Percentiles rank a stretch among this genome's conserved stretches.
Evolutionary conservation across 1,284 basidiomycete genomes (phyloP).

Genomic region (Mycena sp.): DNA sequence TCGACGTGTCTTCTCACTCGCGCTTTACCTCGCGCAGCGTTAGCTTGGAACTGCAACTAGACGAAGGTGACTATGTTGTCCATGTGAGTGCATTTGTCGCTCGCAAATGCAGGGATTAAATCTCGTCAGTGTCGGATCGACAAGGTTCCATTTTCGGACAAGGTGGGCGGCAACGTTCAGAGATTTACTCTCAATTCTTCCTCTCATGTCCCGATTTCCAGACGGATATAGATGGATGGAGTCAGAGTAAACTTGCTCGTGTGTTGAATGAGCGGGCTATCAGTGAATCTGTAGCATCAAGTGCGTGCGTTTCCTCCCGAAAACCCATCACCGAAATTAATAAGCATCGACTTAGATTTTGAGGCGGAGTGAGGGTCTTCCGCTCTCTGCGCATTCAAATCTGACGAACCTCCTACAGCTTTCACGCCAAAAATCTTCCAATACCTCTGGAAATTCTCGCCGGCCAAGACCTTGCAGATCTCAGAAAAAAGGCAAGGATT

Average conservation of each 20-base stretch:
- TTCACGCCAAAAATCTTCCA: constrained; percentile 36
- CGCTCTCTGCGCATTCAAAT: background rate
- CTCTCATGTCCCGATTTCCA: background rate
- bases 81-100: constrained; percentile 48
- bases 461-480: constrained; percentile 49
- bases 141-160: constrained; percentile 23
- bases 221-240: constrained; percentile 40
- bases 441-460: constrained; percentile 46
- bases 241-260: constrained; percentile 45
- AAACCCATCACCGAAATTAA: background rate
- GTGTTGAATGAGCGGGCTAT: constrained; percentile 51
- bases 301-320: constrained; percentile 38
- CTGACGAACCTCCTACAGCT: background rate
- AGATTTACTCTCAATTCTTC: fast-evolving
- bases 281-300: constrained; percentile 55
- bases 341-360: constrained; percentile 39
- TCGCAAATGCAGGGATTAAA: background rate
- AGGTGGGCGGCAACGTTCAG: no score
- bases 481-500: constrained; percentile 38
- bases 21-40: constrained; percentile 45
- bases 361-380: constrained; percentile 41
- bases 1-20: constrained; percentile 27
- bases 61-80: constrained; percentile 59
- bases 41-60: constrained; percentile 50
- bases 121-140: constrained; percentile 19